Percentiles rank a stretch among this genome's conserved stretches.
Evolutionary conservation across 2,329 filamentous ascomycete species (phyloP).

Genomic region (Cytospora schulzeri): DNA sequence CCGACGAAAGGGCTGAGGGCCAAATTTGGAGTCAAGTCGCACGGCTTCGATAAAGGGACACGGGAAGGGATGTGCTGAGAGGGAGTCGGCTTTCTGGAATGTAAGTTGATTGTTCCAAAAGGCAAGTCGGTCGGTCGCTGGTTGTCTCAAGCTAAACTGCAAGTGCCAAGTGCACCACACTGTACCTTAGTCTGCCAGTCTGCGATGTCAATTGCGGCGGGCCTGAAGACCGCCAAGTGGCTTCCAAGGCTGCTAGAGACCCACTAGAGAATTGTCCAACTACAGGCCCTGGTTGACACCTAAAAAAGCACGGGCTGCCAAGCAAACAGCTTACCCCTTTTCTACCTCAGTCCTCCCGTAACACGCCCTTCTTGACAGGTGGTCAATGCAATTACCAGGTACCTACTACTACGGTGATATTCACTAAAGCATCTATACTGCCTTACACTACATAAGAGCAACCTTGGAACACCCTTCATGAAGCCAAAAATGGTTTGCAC

Average conservation of each 20-base stretch:
- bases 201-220: conserved; percentile 21
- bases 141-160: conserved; percentile 16
- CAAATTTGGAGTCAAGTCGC: conserved; percentile 14
- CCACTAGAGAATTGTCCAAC: conserved; percentile 12
- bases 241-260: conserved; percentile 9
- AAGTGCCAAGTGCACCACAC: conserved; percentile 15
- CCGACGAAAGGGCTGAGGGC: conserved; percentile 16
- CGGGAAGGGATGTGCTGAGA: background rate
- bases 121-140: conserved; percentile 1
- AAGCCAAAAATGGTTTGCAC: background rate
- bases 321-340: background rate
- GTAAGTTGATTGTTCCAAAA: conserved; percentile 6
- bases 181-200: too few species aligned
- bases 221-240: conserved; percentile 20
- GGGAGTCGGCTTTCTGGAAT: conserved; percentile 8
- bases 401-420: too few species aligned
- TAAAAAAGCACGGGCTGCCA: background rate
- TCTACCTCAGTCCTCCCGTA: background rate
- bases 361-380: background rate
- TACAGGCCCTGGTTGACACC: background rate
- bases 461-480: too few species aligned
- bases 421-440: too few species aligned
- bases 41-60: conserved; percentile 1
- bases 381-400: background rate
- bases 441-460: background rate